phyloP scores from a whole-genome alignment of 1,284 basidiomycete species.

The Tilletia caries region DNA sequence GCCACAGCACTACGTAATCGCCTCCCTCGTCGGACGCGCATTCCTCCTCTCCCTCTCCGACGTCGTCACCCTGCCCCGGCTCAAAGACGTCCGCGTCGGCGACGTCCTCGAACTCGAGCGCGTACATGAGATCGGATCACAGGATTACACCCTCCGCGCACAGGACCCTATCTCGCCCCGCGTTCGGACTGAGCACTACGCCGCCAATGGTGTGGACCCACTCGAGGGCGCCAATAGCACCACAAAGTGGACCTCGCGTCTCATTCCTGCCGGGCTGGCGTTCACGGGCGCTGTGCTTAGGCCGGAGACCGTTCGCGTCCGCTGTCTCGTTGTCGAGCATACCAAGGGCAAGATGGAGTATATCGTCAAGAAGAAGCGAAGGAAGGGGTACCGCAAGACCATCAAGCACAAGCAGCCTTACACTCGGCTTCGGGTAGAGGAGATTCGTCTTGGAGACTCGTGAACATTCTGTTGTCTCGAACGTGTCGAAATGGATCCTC shows the following conservation, averaged over 20 bases:
- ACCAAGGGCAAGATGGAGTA: constrained; percentile 88
- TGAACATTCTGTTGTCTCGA: not conserved
- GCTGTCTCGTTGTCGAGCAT: constrained; percentile 89
- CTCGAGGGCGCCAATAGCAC: constrained; percentile 7
- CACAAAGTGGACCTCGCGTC: constrained; percentile 38
- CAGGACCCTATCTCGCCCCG: constrained; percentile 33
- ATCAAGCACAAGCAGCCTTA: constrained; percentile 87
- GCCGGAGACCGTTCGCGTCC: constrained; percentile 62
- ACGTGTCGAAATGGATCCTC: not conserved
- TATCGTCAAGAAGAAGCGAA: constrained; percentile 90
- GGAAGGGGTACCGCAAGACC: constrained; percentile 87
- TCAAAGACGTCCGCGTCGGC: constrained; percentile 68
- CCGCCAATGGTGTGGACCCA: not conserved
- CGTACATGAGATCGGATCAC: constrained; percentile 88
- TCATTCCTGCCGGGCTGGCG: constrained; percentile 42
- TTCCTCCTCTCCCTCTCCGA: constrained; percentile 86
- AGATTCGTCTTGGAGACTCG: constrained; percentile 37
- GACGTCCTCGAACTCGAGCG: constrained; percentile 78
- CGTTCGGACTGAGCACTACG: constrained; percentile 11
- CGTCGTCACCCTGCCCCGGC: constrained; percentile 82
- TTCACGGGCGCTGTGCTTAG: constrained; percentile 43
- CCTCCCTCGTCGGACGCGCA: constrained; percentile 79
- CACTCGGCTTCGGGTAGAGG: constrained; percentile 63
- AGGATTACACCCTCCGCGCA: constrained; percentile 83
- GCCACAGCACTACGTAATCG: constrained; percentile 81